These are phyloP conservation scores for Pleoardoris graminearum DNA, from an alignment of 2,329 filamentous ascomycete genomes.

Conservation along the genomic window DNA sequence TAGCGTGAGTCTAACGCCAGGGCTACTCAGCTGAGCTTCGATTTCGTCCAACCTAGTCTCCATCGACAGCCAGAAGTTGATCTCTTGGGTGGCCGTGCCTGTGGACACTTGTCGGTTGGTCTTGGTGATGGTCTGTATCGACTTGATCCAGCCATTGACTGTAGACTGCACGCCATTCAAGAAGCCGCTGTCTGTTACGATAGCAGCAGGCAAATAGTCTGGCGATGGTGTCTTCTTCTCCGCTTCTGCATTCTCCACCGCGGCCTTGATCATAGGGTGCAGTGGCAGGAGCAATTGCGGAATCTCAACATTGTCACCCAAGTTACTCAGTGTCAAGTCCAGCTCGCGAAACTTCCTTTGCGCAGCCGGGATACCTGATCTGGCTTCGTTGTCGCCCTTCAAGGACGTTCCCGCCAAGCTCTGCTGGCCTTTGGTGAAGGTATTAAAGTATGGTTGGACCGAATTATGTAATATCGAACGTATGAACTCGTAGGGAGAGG, in stretches of 20 bases:
- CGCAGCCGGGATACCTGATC: constrained; percentile 93
- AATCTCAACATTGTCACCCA: constrained; percentile 98
- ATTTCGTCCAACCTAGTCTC: constrained; percentile 91
- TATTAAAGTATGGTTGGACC: constrained; percentile 95
- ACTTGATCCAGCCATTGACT: constrained; percentile 98
- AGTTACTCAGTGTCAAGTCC: constrained; percentile 83
- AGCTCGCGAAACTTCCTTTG: constrained; percentile 97
- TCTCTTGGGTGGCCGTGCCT: constrained; percentile 89
- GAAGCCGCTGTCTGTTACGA: constrained; percentile 88
- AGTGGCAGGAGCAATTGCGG: constrained; percentile 86
- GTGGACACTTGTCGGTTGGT: constrained; percentile 81
- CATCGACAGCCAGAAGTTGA: constrained; percentile 99
- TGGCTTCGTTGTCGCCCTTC: constrained; percentile 82
- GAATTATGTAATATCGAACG: constrained; percentile 91
- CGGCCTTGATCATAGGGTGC: constrained; percentile 84
- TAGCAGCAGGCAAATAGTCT: constrained; percentile 72
- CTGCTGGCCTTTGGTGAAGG: constrained; percentile 73
- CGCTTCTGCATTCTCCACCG: constrained; percentile 74
- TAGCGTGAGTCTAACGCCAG: constrained; percentile 87
- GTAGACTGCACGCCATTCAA: constrained; percentile 91
- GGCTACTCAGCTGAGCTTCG: constrained; percentile 82
- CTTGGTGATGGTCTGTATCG: constrained; percentile 94
- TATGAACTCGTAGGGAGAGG: constrained; percentile 88
- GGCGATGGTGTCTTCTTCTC: constrained; percentile 71
- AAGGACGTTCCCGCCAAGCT: constrained; percentile 58